Evolutionary conservation across 2,329 filamentous ascomycete species (phyloP), one percentile per base, ranked within the genome.

Genomic region (Aspergillus ruber): DNA sequence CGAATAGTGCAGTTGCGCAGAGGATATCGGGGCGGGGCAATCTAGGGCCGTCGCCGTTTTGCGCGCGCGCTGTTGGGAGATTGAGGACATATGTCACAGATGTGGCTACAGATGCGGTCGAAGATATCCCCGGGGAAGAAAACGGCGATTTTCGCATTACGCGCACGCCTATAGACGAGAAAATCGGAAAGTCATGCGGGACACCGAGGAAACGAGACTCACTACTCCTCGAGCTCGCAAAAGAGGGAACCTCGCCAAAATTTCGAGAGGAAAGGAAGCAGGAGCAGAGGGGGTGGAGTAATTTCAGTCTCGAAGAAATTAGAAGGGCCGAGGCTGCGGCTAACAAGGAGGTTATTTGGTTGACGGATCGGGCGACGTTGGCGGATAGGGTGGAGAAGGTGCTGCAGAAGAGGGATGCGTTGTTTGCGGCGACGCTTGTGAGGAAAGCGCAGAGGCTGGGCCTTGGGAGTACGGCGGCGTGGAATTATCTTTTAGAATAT

Each of bases 401-500:
- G 15, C 72, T 97, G 42, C 64, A 64, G 4, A 75, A 78, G 49
- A 78, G 78, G 38, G 74, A 83, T 27, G 78, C 78, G 33, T 79
- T 83, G 2, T 82, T 88, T 60, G 89, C 90, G 21, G 67, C 85
- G 38, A 72, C 80, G 17, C 65, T 95, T 50, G 80, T 85, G 33
- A 82, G 85, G 49, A 74, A 78, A 56, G 85, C 85, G 20, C 60
- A 66, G n/a, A 89, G 83, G 65, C 81, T 78, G 55, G 67, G 74
- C 1, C 75, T 79, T 54, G 72, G 83, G 49, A 83, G 85, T 53
- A 74, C 80, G 3, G 90, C 94, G 49, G 83, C 86, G 49, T 98
- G 91, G 90, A 97, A 97, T 67, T 81, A 87, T 61, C 68, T 95
- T 40, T 84, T 98, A 48, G 79, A 84, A 48, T 82, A 89, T 65